Percentiles rank a stretch among this genome's conserved stretches.
Conservation (phyloP, 2,329 filamentous ascomycete species). For the Chrysosphaeria jannelii region DNA sequence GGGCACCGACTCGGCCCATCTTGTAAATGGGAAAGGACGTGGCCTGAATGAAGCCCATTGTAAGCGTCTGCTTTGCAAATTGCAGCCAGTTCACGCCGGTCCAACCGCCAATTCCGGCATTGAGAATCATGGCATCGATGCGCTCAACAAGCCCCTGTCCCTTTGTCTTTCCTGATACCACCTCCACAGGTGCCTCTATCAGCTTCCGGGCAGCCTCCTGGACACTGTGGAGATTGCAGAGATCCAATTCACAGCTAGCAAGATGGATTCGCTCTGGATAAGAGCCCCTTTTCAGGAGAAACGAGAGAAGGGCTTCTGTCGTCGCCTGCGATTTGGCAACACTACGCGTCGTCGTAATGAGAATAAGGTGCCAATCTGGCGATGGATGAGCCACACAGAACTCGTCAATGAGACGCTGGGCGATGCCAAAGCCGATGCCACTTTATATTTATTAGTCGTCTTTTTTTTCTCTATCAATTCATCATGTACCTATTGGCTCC, state of each 20-base stretch:
- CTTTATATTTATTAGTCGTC: too few species aligned
- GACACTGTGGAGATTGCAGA: constrained; percentile 24
- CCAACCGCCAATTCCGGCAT: constrained; percentile 77
- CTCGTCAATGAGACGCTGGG: constrained; percentile 64
- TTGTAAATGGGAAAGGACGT: constrained; percentile 60
- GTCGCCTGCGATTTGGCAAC: constrained; percentile 45
- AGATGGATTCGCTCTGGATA: constrained; percentile 22
- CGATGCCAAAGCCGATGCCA: constrained; percentile 62
- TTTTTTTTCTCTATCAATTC: too few species aligned
- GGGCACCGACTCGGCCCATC: constrained; percentile 18
- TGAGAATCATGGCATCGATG: constrained; percentile 54
- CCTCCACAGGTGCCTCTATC: constrained; percentile 14
- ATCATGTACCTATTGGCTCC: constrained; percentile 56
- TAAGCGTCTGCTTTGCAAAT: constrained; percentile 23
- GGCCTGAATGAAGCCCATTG: constrained; percentile 28
- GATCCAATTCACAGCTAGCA: constrained; percentile 24
- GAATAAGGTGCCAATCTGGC: constrained; percentile 37
- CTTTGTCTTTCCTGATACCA: constrained; percentile 8
- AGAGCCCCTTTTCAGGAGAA: too few species aligned
- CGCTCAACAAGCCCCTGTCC: constrained; percentile 23
- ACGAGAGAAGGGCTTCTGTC: constrained; percentile 26
- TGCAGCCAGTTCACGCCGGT: constrained; percentile 38
- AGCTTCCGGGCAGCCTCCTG: constrained; percentile 17
- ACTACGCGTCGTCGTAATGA: constrained; percentile 64
- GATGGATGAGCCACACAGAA: constrained; percentile 43